These are phyloP conservation scores for Emmonsiellopsis sp. DNA, from an alignment of 2,329 filamentous ascomycete genomes.

Conservation along the genomic window DNA sequence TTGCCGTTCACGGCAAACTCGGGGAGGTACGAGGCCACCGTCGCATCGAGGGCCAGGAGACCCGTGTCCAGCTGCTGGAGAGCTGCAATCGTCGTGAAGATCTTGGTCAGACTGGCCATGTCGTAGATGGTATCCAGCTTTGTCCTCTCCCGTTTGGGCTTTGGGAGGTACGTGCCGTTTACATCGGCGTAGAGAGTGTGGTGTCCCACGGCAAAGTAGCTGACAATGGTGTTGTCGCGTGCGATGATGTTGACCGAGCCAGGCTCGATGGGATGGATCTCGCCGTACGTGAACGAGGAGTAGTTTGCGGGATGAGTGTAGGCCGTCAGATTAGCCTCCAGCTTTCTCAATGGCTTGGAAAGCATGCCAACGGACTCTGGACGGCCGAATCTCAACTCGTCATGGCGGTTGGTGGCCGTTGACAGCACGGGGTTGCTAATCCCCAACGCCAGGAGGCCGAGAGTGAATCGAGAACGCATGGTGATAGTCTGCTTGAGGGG, in stretches of 20 bases:
- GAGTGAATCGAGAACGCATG: background rate
- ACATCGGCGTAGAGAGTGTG: conserved; percentile 18
- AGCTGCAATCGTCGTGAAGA: conserved; percentile 28
- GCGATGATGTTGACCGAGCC: conserved; percentile 13
- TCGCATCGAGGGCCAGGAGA: conserved; percentile 17
- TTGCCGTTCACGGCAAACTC: conserved; percentile 26
- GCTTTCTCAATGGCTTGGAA: background rate
- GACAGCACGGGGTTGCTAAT: background rate
- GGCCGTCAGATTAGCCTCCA: background rate
- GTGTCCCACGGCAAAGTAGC: conserved; percentile 16
- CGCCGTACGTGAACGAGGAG: conserved; percentile 10
- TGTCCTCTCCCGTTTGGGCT: conserved; percentile 18
- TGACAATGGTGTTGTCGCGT: conserved; percentile 15
- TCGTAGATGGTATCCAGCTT: conserved; percentile 30
- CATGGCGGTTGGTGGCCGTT: background rate
- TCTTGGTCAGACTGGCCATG: conserved; percentile 31
- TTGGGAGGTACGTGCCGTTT: conserved; percentile 22
- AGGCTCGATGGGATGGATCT: conserved; percentile 14
- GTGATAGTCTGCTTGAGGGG: background rate
- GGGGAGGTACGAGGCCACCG: conserved; percentile 25
- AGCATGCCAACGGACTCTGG: conserved; percentile 4
- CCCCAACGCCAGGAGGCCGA: background rate
- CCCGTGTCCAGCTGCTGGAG: conserved; percentile 23
- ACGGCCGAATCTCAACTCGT: background rate
- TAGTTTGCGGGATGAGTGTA: conserved; percentile 14